Percentiles rank a stretch among this genome's conserved stretches.
These are phyloP conservation scores for Saccharum officinarum DNA, from an alignment of 176 grass and related monocot species.

Conservation along the genomic window DNA sequence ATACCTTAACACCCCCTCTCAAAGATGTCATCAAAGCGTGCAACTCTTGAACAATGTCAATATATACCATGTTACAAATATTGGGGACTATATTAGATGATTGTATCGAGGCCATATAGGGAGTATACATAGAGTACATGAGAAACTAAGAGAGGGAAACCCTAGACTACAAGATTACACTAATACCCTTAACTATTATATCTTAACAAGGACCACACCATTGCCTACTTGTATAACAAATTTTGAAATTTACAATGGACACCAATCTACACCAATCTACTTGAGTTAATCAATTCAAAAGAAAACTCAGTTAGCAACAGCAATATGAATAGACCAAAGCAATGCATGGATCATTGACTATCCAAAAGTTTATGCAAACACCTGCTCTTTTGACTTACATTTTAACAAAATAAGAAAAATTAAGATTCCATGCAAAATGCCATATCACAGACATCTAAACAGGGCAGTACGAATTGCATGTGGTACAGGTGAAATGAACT, in stretches of 20 bases:
- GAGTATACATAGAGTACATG: neutral
- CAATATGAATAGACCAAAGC: neutral
- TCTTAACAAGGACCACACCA: neutral
- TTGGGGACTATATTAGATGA: neutral
- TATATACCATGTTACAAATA: neutral
- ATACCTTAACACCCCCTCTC: too few relatives aligned
- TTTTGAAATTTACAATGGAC: neutral
- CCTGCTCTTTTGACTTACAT: neutral
- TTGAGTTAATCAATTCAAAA: neutral
- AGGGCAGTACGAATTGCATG: neutral
- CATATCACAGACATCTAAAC: neutral
- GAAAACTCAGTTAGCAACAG: neutral
- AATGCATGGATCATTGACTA: neutral
- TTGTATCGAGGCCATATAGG: neutral
- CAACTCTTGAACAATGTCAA: neutral
- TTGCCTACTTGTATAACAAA: neutral
- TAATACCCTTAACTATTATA: neutral
- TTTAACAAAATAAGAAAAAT: neutral
- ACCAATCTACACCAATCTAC: neutral
- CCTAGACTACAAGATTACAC: neutral
- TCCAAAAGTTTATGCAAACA: neutral
- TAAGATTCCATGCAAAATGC: neutral
- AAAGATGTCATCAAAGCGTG: neutral
- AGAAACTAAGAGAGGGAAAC: neutral
- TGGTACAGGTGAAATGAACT: conserved; percentile 29